Evolutionary conservation across 2,329 filamentous ascomycete species (phyloP).

Genomic region (Phialemoniopsis sp.): DNA sequence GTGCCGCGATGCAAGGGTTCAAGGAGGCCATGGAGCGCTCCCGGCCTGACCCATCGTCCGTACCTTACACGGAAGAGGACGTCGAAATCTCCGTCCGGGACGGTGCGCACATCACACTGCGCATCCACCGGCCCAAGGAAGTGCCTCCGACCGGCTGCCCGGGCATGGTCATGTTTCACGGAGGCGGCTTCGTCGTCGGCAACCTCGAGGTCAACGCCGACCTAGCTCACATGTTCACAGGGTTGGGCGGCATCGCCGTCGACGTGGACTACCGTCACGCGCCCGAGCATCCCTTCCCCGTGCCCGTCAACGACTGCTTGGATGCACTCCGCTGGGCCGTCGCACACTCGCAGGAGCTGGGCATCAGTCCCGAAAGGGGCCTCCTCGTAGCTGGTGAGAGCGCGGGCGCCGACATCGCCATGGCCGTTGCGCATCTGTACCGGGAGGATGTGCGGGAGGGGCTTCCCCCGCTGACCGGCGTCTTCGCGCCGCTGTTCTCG

Average conservation of each 20-base stretch:
- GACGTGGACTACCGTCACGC: constrained; percentile 20
- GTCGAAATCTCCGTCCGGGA: constrained; percentile 15
- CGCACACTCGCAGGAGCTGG: constrained; percentile 11
- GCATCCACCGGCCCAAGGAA: constrained; percentile 16
- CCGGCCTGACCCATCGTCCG: constrained; percentile 4
- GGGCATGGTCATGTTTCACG: constrained; percentile 19
- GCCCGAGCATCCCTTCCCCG: constrained; percentile 20
- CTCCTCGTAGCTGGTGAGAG: constrained; percentile 20
- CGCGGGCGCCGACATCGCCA: constrained; percentile 20
- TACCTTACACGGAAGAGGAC: constrained; percentile 13
- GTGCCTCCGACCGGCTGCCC: constrained; percentile 12
- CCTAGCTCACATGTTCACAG: constrained; percentile 17
- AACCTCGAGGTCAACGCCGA: constrained; percentile 16
- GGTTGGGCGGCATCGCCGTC: constrained; percentile 18
- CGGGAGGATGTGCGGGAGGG: constrained; percentile 3
- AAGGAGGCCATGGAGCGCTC: constrained; percentile 4
- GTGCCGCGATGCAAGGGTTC: constrained; percentile 11
- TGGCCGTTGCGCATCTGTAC: constrained; percentile 17
- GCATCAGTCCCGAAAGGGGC: constrained; percentile 17
- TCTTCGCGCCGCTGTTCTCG: constrained; percentile 16
- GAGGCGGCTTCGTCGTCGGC: constrained; percentile 19
- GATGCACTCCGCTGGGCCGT: constrained; percentile 13
- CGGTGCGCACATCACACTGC: constrained; percentile 10
- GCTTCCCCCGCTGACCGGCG: constrained; percentile 17
- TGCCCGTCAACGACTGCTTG: constrained; percentile 19